phyloP scores from a whole-genome alignment of 106 monocot genomes.

The Hemerocallis citrina region DNA sequence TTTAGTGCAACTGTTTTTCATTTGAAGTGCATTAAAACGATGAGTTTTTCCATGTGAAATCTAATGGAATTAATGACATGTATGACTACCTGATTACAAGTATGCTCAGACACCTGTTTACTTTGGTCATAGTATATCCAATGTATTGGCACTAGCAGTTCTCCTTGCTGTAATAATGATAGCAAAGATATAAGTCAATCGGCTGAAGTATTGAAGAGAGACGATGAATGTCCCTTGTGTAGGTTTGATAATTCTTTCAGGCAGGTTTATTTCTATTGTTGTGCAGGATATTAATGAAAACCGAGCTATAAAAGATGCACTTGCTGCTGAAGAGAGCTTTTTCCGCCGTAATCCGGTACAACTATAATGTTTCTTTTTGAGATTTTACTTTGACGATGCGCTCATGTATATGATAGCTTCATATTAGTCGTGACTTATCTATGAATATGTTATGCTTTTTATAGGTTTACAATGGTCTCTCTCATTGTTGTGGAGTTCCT shows the following conservation, averaged over 20 bases:
- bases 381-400: neutral
- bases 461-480: conserved; percentile 82
- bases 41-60: too few relatives aligned
- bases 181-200: neutral
- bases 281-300: conserved; percentile 81
- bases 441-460: conserved; percentile 8
- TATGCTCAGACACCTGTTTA: neutral
- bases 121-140: neutral
- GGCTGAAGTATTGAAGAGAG: too few relatives aligned
- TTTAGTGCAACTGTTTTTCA: too few relatives aligned
- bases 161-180: neutral
- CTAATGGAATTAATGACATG: too few relatives aligned
- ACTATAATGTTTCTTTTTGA: neutral
- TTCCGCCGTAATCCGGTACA: conserved; percentile 73
- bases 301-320: conserved; percentile 80
- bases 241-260: neutral
- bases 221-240: neutral
- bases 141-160: neutral
- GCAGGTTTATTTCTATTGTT: neutral
- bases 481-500: conserved; percentile 88
- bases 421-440: neutral
- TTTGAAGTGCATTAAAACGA: too few relatives aligned
- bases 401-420: neutral
- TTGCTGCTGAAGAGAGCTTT: conserved; percentile 78
- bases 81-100: neutral